These are phyloP conservation scores for Zasmidium angulare DNA, from an alignment of 2,329 filamentous ascomycete genomes.

Conservation along the genomic window DNA sequence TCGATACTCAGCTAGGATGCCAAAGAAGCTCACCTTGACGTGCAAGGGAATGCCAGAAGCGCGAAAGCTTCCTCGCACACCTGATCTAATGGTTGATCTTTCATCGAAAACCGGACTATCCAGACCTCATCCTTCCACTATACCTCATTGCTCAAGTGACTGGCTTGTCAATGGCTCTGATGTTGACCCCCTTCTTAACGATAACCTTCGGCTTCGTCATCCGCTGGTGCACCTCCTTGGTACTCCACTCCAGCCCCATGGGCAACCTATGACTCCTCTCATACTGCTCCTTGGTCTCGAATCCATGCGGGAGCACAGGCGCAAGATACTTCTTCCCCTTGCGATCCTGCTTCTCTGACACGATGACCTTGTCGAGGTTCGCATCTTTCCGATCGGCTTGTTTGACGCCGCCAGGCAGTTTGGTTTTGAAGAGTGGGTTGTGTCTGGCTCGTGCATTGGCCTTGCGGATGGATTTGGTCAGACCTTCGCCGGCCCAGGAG, in stretches of 20 bases:
- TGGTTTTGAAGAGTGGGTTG: conserved; percentile 58
- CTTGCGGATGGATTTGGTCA: conserved; percentile 69
- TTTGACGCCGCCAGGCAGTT: conserved; percentile 64
- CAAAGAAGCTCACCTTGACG: too few species aligned
- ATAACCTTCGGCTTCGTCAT: conserved; percentile 85
- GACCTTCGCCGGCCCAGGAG: conserved; percentile 80
- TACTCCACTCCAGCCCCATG: conserved; percentile 91
- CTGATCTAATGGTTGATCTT: too few species aligned
- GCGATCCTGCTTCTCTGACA: conserved; percentile 86
- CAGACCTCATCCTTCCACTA: too few species aligned
- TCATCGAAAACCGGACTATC: too few species aligned
- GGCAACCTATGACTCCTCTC: conserved; percentile 84
- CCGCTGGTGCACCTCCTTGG: conserved; percentile 91
- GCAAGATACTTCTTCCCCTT: conserved; percentile 93
- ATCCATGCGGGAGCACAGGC: conserved; percentile 79
- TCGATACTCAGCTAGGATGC: too few species aligned
- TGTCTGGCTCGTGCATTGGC: conserved; percentile 52
- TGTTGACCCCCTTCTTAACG: conserved; percentile 79
- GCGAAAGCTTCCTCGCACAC: too few species aligned
- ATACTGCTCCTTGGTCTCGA: conserved; percentile 84
- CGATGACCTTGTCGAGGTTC: conserved; percentile 80
- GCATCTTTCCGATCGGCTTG: conserved; percentile 76
- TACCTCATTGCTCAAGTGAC: conserved; percentile 41
- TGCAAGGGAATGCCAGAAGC: too few species aligned
- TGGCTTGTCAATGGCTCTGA: conserved; percentile 83